A percentile compares a stretch with the other conserved stretches of the same genome.
These are phyloP conservation scores for Endoconidiophora laricicola DNA, from an alignment of 2,329 filamentous ascomycete genomes.

Conservation along the genomic window DNA sequence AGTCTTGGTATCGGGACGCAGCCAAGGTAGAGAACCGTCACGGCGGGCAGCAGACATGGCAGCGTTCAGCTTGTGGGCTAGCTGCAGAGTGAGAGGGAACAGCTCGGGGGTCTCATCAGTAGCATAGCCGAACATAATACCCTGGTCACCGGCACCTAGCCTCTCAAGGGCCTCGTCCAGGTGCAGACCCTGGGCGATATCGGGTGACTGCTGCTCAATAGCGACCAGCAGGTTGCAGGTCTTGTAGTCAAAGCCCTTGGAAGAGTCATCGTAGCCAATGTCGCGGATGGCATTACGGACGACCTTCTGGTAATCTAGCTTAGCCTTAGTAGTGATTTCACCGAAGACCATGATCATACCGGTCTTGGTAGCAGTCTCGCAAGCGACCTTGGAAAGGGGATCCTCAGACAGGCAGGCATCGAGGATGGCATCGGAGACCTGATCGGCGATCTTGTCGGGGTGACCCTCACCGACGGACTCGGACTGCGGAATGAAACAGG, in stretches of 20 bases:
- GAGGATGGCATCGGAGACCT: constrained; percentile 96
- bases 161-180: constrained; percentile 95
- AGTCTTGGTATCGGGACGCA: constrained; percentile 98
- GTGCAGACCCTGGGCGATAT: constrained; percentile 98
- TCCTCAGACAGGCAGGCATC: constrained; percentile 93
- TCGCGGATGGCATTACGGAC: constrained; percentile 92
- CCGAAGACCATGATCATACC: constrained; percentile 99
- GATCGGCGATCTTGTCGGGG: constrained; percentile 95
- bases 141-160: constrained; percentile 97
- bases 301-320: constrained; percentile 94
- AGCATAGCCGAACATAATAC: constrained; percentile 99
- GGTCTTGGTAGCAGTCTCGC: constrained; percentile 98
- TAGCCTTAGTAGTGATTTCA: constrained; percentile 95
- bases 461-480: constrained; percentile 83
- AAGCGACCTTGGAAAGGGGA: constrained; percentile 95
- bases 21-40: constrained; percentile 77
- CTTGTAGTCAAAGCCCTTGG: constrained; percentile 99
- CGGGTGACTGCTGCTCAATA: constrained; percentile 97
- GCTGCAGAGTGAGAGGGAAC: constrained; percentile 80
- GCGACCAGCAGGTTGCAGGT: constrained; percentile 96
- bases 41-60: constrained; percentile 84
- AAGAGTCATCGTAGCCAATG: constrained; percentile 93
- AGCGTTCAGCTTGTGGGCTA: constrained; percentile 93
- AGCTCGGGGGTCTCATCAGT: constrained; percentile 97
- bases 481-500: constrained; percentile 32